These are phyloP conservation scores for Bacidia gigantensis DNA, from an alignment of 495 filamentous ascomycete species.

Conservation along the genomic window DNA sequence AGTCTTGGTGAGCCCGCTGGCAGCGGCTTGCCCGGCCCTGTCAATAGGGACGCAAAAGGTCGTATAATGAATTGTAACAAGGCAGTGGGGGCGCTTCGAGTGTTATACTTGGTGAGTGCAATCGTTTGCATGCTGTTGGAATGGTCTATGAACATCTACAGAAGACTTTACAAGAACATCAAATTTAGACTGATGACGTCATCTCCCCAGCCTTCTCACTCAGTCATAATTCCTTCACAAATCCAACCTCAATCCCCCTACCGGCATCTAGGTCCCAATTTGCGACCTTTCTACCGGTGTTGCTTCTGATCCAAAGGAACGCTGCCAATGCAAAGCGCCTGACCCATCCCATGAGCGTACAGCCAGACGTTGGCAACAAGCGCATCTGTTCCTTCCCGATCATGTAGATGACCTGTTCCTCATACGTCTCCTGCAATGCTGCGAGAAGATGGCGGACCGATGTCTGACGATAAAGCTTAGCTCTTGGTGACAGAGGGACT, in stretches of 20 bases:
- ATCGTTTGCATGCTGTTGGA: no score
- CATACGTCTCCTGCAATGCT: constrained; percentile 41
- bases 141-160: no score
- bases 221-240: constrained; percentile 53
- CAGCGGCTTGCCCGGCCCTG: not conserved
- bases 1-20: constrained; percentile 17
- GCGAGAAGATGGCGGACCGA: constrained; percentile 21
- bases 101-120: not conserved
- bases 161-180: no score
- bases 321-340: constrained; percentile 35
- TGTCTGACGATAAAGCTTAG: not conserved
- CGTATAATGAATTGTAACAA: not conserved
- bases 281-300: constrained; percentile 48
- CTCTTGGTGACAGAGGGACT: no score
- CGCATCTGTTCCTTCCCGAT: constrained; percentile 61
- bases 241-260: constrained; percentile 53
- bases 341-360: constrained; percentile 28
- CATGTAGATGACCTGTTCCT: constrained; percentile 51
- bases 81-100: not conserved
- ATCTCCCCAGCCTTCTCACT: no score
- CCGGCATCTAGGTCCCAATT: constrained; percentile 45
- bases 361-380: constrained; percentile 23
- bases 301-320: constrained; percentile 60
- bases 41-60: not conserved
- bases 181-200: no score